phyloP scores from a whole-genome alignment of 441 rosid genomes.

The Gossypium gossypioides region DNA sequence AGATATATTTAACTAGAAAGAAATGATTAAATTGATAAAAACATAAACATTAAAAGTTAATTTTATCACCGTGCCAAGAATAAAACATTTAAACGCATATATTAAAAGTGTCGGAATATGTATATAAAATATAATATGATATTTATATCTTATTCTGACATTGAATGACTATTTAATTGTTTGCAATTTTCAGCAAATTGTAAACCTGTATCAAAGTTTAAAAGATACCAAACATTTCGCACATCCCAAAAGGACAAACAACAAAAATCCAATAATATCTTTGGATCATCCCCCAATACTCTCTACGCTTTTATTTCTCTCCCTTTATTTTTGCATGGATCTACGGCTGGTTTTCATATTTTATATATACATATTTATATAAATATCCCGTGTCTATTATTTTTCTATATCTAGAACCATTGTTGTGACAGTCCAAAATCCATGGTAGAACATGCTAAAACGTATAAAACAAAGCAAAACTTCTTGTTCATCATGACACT shows the following conservation, averaged over 20 bases:
- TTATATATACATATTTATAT: not conserved
- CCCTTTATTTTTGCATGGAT: not conserved
- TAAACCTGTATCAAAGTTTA: not conserved
- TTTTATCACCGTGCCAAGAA: no score
- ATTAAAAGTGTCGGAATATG: no score
- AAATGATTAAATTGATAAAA: no score
- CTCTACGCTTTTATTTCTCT: not conserved
- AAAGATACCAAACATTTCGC: not conserved
- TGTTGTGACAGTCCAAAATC: not conserved
- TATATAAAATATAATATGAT: no score
- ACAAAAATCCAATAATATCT: not conserved
- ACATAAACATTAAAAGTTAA: no score
- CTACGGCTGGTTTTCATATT: not conserved
- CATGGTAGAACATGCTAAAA: slow-evolving; percentile 12
- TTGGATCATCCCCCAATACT: not conserved
- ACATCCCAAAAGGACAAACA: not conserved
- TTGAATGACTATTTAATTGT: not conserved
- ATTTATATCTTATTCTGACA: no score
- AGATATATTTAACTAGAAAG: no score
- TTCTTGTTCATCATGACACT: slow-evolving; percentile 9
- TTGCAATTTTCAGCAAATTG: not conserved
- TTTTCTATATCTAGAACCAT: not conserved
- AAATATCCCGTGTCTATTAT: not conserved
- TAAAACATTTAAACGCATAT: no score
- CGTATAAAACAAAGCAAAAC: slow-evolving; percentile 22